These are phyloP conservation scores for Silene noctiflora DNA, from an alignment of 179 eudicot genomes.

Conservation along the genomic window DNA sequence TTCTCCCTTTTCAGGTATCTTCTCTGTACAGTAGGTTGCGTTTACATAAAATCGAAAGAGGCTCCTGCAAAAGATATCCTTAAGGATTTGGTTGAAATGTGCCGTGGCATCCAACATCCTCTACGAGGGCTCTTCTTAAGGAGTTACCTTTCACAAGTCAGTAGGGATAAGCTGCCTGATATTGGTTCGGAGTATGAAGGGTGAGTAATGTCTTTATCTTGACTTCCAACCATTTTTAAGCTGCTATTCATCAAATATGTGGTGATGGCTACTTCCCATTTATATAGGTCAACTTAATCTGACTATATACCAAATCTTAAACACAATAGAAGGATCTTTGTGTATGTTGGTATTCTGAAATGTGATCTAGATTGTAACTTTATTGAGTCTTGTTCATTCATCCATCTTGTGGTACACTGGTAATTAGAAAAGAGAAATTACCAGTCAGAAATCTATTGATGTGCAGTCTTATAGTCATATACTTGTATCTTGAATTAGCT, in stretches of 20 bases:
- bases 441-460: neutral
- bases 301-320: neutral
- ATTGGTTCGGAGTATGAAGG: constrained; percentile 94
- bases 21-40: constrained; percentile 95
- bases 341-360: constrained; percentile 1
- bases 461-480: neutral
- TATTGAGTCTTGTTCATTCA: neutral
- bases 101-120: constrained; percentile 98
- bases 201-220: constrained; percentile 35
- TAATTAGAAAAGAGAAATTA: neutral
- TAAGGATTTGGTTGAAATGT: constrained; percentile 96
- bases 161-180: constrained; percentile 89
- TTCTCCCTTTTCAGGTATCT: constrained; percentile 59
- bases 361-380: neutral
- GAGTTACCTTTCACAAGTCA: constrained; percentile 94
- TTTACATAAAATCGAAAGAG: constrained; percentile 88
- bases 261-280: neutral
- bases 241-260: neutral
- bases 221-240: constrained; percentile 6
- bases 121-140: constrained; percentile 89
- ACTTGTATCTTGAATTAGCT: neutral
- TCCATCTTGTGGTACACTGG: neutral
- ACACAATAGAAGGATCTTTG: neutral
- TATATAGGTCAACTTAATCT: neutral
- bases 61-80: constrained; percentile 96